A percentile compares a stretch with the other conserved stretches of the same genome.
These are phyloP conservation scores for Linnemannia elongata DNA, from an alignment of 192 early-diverging fungal genomes.

Conservation along the genomic window DNA sequence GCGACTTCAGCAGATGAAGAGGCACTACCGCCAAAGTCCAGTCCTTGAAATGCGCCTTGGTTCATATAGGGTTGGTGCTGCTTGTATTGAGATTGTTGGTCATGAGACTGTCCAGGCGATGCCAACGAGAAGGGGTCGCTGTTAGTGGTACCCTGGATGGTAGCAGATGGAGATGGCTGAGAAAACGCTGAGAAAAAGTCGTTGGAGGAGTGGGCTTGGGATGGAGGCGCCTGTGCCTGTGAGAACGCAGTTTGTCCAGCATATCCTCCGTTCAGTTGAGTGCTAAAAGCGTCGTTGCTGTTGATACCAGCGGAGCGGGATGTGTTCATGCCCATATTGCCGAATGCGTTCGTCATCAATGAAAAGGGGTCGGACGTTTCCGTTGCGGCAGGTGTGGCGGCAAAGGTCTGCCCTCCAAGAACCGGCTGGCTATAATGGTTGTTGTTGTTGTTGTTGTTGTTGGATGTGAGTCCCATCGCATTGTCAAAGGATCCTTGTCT, in stretches of 20 bases:
- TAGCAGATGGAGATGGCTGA: not conserved
- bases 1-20: not conserved
- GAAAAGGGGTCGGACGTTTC: slow-evolving; percentile 44
- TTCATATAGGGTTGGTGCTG: slow-evolving; percentile 4
- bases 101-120: not conserved
- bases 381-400: slow-evolving; percentile 19
- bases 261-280: not conserved
- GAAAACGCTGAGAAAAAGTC: slow-evolving; percentile 38
- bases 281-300: slow-evolving; percentile 6
- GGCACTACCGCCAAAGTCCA: slow-evolving; percentile 8
- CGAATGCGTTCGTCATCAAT: slow-evolving; percentile 41
- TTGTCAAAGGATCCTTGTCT: slow-evolving; percentile 28
- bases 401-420: slow-evolving; percentile 23
- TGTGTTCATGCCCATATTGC: slow-evolving; percentile 24
- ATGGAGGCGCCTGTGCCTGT: not conserved
- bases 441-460: not conserved
- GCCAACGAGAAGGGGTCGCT: slow-evolving; percentile 34
- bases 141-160: not conserved
- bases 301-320: not conserved
- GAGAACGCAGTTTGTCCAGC: not conserved
- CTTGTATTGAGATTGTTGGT: not conserved
- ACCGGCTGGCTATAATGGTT: not conserved
- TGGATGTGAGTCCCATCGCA: not conserved
- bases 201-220: not conserved
- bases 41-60: slow-evolving; percentile 22